Conservation (phyloP, 2,329 filamentous ascomycete species). For the Penicillium hordei region DNA sequence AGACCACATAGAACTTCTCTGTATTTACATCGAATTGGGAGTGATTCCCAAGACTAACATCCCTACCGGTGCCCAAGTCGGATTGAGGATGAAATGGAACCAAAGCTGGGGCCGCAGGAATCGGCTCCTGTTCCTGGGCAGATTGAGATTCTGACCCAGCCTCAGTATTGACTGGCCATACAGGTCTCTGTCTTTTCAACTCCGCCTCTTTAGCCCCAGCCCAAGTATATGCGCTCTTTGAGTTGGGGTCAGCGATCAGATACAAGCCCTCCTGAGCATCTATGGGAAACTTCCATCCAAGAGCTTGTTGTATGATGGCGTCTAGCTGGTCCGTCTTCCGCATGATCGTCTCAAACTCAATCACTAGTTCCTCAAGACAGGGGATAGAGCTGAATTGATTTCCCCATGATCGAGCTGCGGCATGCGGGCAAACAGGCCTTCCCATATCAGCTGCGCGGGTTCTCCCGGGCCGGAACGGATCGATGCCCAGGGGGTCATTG, state of each 20-base stretch:
- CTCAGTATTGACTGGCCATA: background rate
- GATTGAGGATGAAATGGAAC: background rate
- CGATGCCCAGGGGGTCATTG: slow-evolving; percentile 27
- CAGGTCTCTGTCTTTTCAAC: background rate
- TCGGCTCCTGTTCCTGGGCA: background rate
- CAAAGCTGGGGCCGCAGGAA: background rate
- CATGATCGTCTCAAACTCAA: slow-evolving; percentile 32
- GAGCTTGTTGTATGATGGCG: slow-evolving; percentile 22
- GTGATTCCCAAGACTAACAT: background rate
- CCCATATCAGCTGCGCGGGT: background rate
- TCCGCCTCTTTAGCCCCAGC: background rate
- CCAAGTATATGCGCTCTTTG: background rate
- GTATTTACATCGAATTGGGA: background rate
- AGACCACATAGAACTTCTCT: slow-evolving; percentile 2
- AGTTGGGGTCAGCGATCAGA: background rate
- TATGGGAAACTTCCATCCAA: slow-evolving; percentile 21
- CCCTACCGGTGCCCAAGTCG: no score
- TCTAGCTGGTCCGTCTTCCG: slow-evolving; percentile 27
- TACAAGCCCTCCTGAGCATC: background rate
- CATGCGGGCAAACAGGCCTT: no score
- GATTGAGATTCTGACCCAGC: background rate
- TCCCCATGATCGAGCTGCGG: background rate
- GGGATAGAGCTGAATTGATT: slow-evolving; percentile 14
- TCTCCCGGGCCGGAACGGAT: slow-evolving; percentile 24
- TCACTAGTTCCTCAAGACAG: slow-evolving; percentile 22